Conservation (phyloP, 2,329 filamentous ascomycete genomes). For the Ophiobolus disseminans region DNA sequence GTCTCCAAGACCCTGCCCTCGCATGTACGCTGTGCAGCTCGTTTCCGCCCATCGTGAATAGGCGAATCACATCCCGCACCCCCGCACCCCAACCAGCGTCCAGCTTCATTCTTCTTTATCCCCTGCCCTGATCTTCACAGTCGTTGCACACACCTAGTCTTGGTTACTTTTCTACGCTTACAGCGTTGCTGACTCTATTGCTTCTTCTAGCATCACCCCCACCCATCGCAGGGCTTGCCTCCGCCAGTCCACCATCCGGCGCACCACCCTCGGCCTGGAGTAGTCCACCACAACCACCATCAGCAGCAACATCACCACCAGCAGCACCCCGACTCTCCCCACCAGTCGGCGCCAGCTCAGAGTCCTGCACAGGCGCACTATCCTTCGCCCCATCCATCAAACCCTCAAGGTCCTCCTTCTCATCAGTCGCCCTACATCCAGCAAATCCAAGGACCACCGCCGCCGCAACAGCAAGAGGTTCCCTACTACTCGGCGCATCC, state of each 20-base stretch:
- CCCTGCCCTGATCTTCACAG: slow-evolving; percentile 23
- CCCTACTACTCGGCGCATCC: slow-evolving; percentile 80
- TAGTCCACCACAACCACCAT: slow-evolving; percentile 63
- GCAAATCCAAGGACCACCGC: slow-evolving; percentile 66
- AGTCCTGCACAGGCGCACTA: slow-evolving; percentile 66
- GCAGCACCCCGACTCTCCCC: slow-evolving; percentile 68
- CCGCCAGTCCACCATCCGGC: slow-evolving; percentile 63
- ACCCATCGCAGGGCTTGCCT: slow-evolving; percentile 76
- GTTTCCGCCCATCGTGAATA: slow-evolving; percentile 24
- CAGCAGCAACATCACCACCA: slow-evolving; percentile 53
- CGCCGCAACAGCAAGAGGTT: slow-evolving; percentile 71
- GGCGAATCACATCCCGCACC: slow-evolving; percentile 30
- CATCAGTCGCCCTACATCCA: slow-evolving; percentile 70
- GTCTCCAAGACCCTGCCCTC: slow-evolving; percentile 45
- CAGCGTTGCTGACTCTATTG: slow-evolving; percentile 39
- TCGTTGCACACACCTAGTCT: slow-evolving; percentile 6
- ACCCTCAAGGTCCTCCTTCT: slow-evolving; percentile 60
- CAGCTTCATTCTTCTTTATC: slow-evolving; percentile 18
- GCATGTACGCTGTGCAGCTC: slow-evolving; percentile 37
- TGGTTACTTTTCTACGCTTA: slow-evolving; percentile 22
- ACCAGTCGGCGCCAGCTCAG: slow-evolving; percentile 66
- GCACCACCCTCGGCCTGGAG: slow-evolving; percentile 74
- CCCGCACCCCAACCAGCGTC: slow-evolving; percentile 26
- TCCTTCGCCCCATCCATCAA: slow-evolving; percentile 70
- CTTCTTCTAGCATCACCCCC: slow-evolving; percentile 72